Evolutionary conservation across 2,329 filamentous ascomycete species (phyloP), one percentile per base, ranked within the genome.

Genomic region (Zymoseptoria passerinii): DNA sequence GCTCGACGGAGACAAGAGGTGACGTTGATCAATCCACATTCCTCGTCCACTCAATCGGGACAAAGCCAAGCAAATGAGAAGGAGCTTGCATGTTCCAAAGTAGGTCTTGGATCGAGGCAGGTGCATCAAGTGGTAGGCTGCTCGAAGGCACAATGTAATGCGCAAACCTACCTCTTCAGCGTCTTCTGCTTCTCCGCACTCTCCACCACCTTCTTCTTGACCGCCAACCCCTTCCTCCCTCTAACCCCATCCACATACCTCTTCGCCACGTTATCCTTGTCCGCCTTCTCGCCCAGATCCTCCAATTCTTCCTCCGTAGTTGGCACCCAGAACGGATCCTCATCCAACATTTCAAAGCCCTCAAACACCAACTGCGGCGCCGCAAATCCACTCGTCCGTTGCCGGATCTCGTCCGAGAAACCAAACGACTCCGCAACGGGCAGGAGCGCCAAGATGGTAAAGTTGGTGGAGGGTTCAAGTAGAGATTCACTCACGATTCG

Each of bases 311-410:
- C 94, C 71, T 97, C 94, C 0, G 92, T 97, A 64, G 90, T 91
- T 1, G 94, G 94, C 52, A 95, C 91, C 94, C 94, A 99, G 77
- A 95, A 95, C 0, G 94, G 94, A 77, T 99, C 94, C 75, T 96
- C 88, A 72, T 97, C 91, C 1, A 97, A 79, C 66, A 95, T 83
- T 74, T 96, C 90, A 70, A 92, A 99, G 0, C 94, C 94, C 7
- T 89, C 84, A 71, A 97, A 99, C 61, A 95, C 87, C 44, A 99
- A 81, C 78, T 97, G 94, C 53, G 94, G 94, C 68, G 90, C 88
- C 0, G 94, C 94, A 2, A 89, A 90, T 2, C 94, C 94, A 6
- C 87, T 91, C 0, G 91, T 96, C 6, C 92, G 83, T 77, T 97
- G 97, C 59, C 94, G 85, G 77, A 99, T 97, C 75, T 99, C 94